phyloP scores from a whole-genome alignment of 2,329 filamentous ascomycete genomes.

The Furcasterigmium sp. region DNA sequence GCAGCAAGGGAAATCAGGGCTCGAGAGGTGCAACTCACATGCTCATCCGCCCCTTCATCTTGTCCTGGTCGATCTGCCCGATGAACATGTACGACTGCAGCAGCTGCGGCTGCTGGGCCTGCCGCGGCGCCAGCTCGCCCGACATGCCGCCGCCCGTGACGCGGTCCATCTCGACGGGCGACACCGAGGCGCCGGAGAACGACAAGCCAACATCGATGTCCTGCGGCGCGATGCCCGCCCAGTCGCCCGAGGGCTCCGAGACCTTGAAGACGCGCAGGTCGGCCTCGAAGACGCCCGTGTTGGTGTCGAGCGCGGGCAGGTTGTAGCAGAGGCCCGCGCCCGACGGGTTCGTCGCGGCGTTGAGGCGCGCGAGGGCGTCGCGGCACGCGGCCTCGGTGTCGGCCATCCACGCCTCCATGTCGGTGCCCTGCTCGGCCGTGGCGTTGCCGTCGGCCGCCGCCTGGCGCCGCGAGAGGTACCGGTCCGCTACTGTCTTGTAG shows the following conservation, averaged over 20 bases:
- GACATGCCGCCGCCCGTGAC: conserved; percentile 18
- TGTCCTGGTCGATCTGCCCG: conserved; percentile 57
- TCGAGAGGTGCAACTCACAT: conserved; percentile 44
- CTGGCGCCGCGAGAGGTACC: conserved; percentile 15
- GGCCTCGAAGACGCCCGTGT: conserved; percentile 67
- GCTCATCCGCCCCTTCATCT: conserved; percentile 50
- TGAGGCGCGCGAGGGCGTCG: conserved; percentile 47
- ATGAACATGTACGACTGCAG: conserved; percentile 64
- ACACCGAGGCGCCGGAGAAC: conserved; percentile 50
- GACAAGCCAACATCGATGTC: conserved; percentile 50
- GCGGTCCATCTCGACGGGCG: conserved; percentile 27
- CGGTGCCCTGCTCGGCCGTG: conserved; percentile 41
- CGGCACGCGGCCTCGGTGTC: conserved; percentile 53
- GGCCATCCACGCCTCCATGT: conserved; percentile 51
- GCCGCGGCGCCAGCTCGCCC: conserved; percentile 13
- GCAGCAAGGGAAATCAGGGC: neutral
- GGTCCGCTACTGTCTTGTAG: conserved; percentile 11
- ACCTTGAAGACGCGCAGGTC: conserved; percentile 72
- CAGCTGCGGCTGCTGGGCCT: conserved; percentile 27
- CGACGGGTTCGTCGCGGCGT: conserved; percentile 62
- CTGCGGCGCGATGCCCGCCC: conserved; percentile 43
- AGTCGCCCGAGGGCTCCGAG: conserved; percentile 50
- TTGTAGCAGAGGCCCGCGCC: conserved; percentile 83
- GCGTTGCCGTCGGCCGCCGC: conserved; percentile 16
- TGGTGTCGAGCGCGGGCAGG: conserved; percentile 62